Base-by-base conservation (phyloP, 73 alveolate species). In the Halteria grandinella region DNA sequence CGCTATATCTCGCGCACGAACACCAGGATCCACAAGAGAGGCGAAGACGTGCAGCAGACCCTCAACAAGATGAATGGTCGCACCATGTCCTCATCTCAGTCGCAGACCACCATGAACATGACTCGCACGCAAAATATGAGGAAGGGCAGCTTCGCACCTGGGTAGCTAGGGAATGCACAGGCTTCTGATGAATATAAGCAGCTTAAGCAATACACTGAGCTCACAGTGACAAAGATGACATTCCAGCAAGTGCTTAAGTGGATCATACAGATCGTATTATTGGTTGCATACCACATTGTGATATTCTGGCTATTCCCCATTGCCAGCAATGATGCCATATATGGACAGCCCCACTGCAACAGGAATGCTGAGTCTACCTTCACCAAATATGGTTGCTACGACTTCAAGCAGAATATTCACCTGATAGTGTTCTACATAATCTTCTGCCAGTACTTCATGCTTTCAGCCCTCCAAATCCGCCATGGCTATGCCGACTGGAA, bases 391-490 rank as follows among this genome's bases (percentile, higher is more conserved):
- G 83, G 83, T 2, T 87, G 95, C 32, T 43, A 80, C 24, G 60
- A 79, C 45, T 73, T 87, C 52, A 23, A 48, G 41, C 40, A 47
- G 34, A 87, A 81, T 44, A 25, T 18, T 31, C 72, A 23, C 39
- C 50, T 92, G 39, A 60, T 83, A 25, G 28, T 92, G 0, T 96
- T 96, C 86, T 96, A 96, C 64, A 60, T 92, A 49, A 50, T 96
- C 62, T 93, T 81, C 91, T 55, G 94, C 66, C 55, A 83, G 51
- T 96, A 93, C 74, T 94, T 94, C 73, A 64, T 82, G 76, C 80
- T 94, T 45, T 73, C 95, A 29, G 95, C 98, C 11, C 52, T 96
- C 34, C 94, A 96, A 76, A 83, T 96, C 8, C 92, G 96, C 75
- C 82, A 89, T 70, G 98, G 99, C 20, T 79, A 89, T 55, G 94